Base-by-base conservation (phyloP, 1,284 basidiomycete species). In the Coriolopsis trogii region DNA sequence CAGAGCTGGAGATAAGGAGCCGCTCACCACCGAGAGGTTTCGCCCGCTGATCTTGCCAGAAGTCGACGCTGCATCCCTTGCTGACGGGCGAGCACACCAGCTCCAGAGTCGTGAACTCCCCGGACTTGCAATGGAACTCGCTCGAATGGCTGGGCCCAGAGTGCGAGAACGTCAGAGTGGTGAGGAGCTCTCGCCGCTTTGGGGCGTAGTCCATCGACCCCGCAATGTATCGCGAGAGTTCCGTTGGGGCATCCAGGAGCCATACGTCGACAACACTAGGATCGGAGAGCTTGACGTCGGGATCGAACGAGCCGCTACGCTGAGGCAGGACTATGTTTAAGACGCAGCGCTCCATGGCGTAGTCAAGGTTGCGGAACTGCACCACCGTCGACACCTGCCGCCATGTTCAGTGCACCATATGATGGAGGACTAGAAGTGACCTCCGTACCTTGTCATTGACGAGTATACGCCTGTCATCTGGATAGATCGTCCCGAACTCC, bases 291-390 rank as follows among this genome's bases (percentile, higher is more conserved):
- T 12, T 37, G 25, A 51, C 28, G 6, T 29, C 36, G 25, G 57
- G 54, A 30, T 59, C 48, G 42, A 51, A 49, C 10, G 13, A 15
- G 2, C 31, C 45, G 28, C 20, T 40, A 8, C 24, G 33, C 4
- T 12, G 46, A 0, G 59, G 59, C 12, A 57, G n/a, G 12, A 42
- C 43, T 16, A 45, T 25, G 16, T 49, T 43, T 3, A 61, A 41
- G 3, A 53, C 46, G 25, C 59, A 61, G 20, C 49, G 46, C 36
- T 61, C 59, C 59, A 61, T 61, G 9, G 47, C 48, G 36, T 55
- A 58, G 50, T 61, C 59, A 26, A 60, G 30, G 49, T 57, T 57
- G 26, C 58, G 52, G 50, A 60, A 60, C 28, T 53, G 51, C 6
- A 44, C 36, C 8, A 53, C 33, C 3, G 55, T 57, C 15, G 58